Percentiles rank a stretch among this genome's conserved stretches.
phyloP scores from a whole-genome alignment of 2,329 filamentous ascomycete genomes.

The Hortaea werneckii region DNA sequence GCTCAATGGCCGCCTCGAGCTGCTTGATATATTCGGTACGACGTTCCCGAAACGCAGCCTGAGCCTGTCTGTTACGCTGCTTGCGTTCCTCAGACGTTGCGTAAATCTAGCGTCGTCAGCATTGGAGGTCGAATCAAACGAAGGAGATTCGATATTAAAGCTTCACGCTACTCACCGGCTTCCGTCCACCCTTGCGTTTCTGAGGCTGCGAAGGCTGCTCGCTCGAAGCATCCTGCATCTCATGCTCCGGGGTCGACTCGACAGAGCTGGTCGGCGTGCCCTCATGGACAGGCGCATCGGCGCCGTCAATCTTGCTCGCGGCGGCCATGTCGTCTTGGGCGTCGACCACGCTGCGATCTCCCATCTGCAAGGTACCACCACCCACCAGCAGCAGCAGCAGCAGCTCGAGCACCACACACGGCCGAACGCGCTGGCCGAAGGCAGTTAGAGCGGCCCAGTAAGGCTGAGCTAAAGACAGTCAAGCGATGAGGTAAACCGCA shows the following conservation, averaged over 20 bases:
- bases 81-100: conserved; percentile 97
- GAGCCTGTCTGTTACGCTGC: conserved; percentile 91
- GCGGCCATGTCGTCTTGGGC: conserved; percentile 30
- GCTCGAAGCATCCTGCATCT: conserved; percentile 31
- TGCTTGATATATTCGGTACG: conserved; percentile 99
- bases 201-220: conserved; percentile 44
- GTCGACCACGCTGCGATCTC: conserved; percentile 29
- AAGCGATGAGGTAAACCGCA: conserved; percentile 4
- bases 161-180: conserved; percentile 61
- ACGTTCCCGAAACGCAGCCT: conserved; percentile 92
- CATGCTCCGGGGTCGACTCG: conserved; percentile 39
- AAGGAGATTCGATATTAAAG: neutral
- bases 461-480: conserved; percentile 1
- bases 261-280: conserved; percentile 37
- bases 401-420: too few relatives aligned
- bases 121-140: neutral
- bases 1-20: conserved; percentile 91
- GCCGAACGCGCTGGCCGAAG: conserved; percentile 14
- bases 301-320: conserved; percentile 36
- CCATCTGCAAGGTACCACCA: conserved; percentile 40
- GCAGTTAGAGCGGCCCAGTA: conserved; percentile 15
- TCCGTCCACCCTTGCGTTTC: conserved; percentile 94
- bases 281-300: conserved; percentile 21
- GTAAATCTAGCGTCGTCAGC: conserved; percentile 60
- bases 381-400: neutral